Evolutionary conservation across 371 early-diverging fungal genomes (phyloP).

Genomic region (Mortierella sp.): DNA sequence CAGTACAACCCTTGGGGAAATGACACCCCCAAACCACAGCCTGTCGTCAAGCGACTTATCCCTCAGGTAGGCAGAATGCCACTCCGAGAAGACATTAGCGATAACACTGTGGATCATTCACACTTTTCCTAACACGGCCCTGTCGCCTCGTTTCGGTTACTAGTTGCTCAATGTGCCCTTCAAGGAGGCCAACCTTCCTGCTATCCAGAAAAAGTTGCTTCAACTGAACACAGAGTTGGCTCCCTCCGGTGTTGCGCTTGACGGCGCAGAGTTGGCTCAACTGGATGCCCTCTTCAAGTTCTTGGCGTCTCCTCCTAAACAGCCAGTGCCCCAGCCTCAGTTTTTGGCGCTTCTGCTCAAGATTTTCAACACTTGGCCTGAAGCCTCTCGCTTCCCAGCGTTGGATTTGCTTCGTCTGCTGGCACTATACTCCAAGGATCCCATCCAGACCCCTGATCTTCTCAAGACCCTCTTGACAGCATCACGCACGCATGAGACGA

Average conservation of each 20-base stretch:
- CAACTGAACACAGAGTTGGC: constrained; percentile 69
- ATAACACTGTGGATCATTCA: not conserved
- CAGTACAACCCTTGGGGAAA: constrained; percentile 58
- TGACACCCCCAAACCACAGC: constrained; percentile 42
- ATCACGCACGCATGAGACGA: constrained; percentile 51
- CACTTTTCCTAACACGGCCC: too few species aligned
- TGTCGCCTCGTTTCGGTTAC: not conserved
- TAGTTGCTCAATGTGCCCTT: constrained; percentile 72
- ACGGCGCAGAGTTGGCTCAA: constrained; percentile 55
- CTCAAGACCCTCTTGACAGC: constrained; percentile 32
- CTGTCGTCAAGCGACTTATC: constrained; percentile 38
- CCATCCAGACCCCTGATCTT: constrained; percentile 44
- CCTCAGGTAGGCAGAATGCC: constrained; percentile 43
- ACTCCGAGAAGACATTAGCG: constrained; percentile 31
- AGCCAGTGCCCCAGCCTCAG: constrained; percentile 35
- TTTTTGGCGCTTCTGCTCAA: constrained; percentile 56
- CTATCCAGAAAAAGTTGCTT: constrained; percentile 79
- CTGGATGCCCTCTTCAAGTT: constrained; percentile 59
- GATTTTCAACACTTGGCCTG: constrained; percentile 72
- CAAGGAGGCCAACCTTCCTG: constrained; percentile 79
- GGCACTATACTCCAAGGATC: constrained; percentile 62
- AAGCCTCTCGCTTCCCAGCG: constrained; percentile 82
- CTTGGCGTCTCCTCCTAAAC: constrained; percentile 59
- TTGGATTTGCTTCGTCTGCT: constrained; percentile 87
- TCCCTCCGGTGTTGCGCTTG: constrained; percentile 38